phyloP scores from a whole-genome alignment of 2,329 filamentous ascomycete genomes.

The Epichloe coenophiala region DNA sequence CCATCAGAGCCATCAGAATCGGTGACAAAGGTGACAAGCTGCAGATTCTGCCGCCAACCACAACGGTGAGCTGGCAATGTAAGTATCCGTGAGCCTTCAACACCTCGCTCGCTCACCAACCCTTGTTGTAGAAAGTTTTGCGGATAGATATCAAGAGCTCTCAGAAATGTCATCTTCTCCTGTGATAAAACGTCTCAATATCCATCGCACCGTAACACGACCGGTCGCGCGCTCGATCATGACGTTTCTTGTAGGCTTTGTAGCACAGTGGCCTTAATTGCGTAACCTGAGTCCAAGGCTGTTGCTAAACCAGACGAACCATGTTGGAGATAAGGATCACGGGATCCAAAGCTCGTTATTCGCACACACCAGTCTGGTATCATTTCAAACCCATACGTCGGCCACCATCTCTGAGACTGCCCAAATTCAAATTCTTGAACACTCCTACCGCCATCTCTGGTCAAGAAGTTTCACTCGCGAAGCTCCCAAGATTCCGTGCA shows the following conservation, averaged over 20 bases:
- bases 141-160: background rate
- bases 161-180: background rate
- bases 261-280: background rate
- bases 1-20: too few species aligned
- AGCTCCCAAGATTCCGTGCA: too few species aligned
- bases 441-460: too few species aligned
- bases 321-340: background rate
- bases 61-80: constrained; percentile 4
- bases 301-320: background rate
- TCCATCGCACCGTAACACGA: background rate
- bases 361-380: background rate
- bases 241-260: background rate
- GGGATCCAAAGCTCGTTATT: background rate
- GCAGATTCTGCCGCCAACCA: background rate
- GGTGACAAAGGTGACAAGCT: background rate
- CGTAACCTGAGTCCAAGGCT: background rate
- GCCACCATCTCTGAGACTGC: too few species aligned
- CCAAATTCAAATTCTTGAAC: too few species aligned
- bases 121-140: background rate
- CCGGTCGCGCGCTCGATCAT: background rate
- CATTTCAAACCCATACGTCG: too few species aligned
- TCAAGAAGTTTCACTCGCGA: too few species aligned
- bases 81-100: background rate
- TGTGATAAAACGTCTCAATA: background rate
- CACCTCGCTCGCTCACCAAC: background rate